Evolutionary conservation across 257 asterid species (phyloP), one percentile per base, ranked within the genome.

Genomic region (Catharanthus roseus): DNA sequence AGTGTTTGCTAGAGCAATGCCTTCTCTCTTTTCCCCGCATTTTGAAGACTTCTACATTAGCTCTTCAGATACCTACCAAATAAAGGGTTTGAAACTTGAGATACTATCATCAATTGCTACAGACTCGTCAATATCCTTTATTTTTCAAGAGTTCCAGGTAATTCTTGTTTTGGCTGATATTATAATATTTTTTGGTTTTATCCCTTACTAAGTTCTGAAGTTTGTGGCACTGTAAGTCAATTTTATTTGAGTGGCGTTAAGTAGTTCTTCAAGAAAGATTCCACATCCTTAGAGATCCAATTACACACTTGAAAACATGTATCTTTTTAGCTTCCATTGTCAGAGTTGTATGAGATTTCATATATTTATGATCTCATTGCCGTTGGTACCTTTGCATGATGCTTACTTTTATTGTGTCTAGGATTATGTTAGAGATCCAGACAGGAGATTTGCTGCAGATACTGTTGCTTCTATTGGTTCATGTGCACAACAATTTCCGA

Each of bases 81-180:
- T 86, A 55, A 95, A 89, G 86, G 78, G 88, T 61, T 78, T 95
- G 87, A 95, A 95, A 89, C 97, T 95, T 29, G 99, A 89, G 80
- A 91, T 95, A 79, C 88, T 95, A 63, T 91, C 97, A 67, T 77
- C 88, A 38, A 84, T 95, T 73, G 99, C 88, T 42, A 83, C 96
- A 66, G 81, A 80, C 47, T 79, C 93, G 19, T 88, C 99, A n/a
- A 83, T 91, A 70, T 76, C 91, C 72, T 80, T 88, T 64, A 85
- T 95, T 78, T 88, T 95, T 68, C 80, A 88, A 69, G 99, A 95
- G 89, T 91, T 95, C 85, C 96, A 89, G 99, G 99, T 95, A 82
- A 70, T 75, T 69, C 58, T 69, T 50, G 28, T 53, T 2, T 11
- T 44, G 15, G 10, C 11, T 42, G 8, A 38, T 57, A 33, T 51